Conservation (phyloP, 805 yeast genomes). For the Lipomyces spencermartinsiae region DNA sequence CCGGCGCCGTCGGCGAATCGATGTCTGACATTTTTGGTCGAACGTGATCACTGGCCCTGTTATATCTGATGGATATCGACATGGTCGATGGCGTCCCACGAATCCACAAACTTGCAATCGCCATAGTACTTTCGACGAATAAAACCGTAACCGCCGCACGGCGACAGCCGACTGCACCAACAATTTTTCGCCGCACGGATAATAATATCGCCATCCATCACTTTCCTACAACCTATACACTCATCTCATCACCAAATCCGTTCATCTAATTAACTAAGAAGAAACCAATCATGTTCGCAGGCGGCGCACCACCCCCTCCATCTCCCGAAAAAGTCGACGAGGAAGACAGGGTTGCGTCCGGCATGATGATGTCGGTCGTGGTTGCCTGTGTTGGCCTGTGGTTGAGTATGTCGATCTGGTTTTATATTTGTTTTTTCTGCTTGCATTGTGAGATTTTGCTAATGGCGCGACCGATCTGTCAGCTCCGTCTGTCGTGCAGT, state of each 20-base stretch:
- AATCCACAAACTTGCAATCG: too few relatives aligned
- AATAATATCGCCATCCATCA: background rate
- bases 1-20: slow-evolving; percentile 9
- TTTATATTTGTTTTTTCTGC: background rate
- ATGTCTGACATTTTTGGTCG: slow-evolving; percentile 5
- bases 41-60: background rate
- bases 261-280: background rate
- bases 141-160: slow-evolving; percentile 4
- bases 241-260: background rate
- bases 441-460: background rate
- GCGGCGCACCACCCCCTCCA: slow-evolving; percentile 49
- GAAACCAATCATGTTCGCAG: slow-evolving; percentile 47
- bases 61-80: background rate
- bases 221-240: background rate
- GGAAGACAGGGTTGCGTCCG: slow-evolving; percentile 43
- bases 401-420: slow-evolving; percentile 47
- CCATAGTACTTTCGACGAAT: background rate
- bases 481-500: slow-evolving; percentile 32
- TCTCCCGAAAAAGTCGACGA: slow-evolving; percentile 48
- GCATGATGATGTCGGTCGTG: slow-evolving; percentile 44
- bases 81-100: too few relatives aligned
- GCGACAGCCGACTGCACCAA: background rate
- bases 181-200: background rate
- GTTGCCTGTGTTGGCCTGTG: slow-evolving; percentile 49
- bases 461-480: background rate